Base-by-base conservation (phyloP, 257 asterid species). In the Cordia subcordata region DNA sequence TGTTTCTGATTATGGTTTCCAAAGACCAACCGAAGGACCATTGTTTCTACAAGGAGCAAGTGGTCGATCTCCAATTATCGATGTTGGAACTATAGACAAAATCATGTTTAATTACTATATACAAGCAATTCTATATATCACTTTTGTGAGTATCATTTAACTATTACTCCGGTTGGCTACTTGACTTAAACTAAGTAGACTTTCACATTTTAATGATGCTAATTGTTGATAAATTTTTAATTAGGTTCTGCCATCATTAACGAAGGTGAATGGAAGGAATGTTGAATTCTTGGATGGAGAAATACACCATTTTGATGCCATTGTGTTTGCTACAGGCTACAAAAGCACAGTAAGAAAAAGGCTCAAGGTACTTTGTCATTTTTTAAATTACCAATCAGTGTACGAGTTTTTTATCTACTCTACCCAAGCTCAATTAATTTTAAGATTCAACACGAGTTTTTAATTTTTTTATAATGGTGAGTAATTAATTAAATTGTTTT, bases 51-150 rank as follows among this genome's bases (percentile, higher is more conserved):
- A 84, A 49, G 14, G 8, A 12, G 42, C 50, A 17, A 62, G 63
- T 0, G 94, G 95, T 0, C 44, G 75, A 38, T 75, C 88, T 38
- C 83, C 90, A 0, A 77, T 84, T 8, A 71, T 84, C 38, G 95
- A 87, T 39, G 88, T 78, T 27, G 90, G 90, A 16, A 76, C 88
- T 3, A 8, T 84, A 0, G 44, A 35, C 9, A 84, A 76, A 55
- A 84, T 87, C 0, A 64, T 56, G 44, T 86, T 87, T 1, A 27
- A 6, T 27, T 27, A 27, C 68, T 14, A 4, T 22, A 12, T 27
- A 27, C 35, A 6, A 27, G 35, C 6, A 27, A 27, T 27, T 3
- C 6, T 27, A 27, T 27, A 6, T 27, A 27, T 27, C 35, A 27
- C 6, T 6, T 42, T 11, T n/a, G n/a, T 42, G 10, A n/a, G 2